These are phyloP conservation scores for Lactarius akahatsu DNA, from an alignment of 768 basidiomycete species.

Conservation along the genomic window DNA sequence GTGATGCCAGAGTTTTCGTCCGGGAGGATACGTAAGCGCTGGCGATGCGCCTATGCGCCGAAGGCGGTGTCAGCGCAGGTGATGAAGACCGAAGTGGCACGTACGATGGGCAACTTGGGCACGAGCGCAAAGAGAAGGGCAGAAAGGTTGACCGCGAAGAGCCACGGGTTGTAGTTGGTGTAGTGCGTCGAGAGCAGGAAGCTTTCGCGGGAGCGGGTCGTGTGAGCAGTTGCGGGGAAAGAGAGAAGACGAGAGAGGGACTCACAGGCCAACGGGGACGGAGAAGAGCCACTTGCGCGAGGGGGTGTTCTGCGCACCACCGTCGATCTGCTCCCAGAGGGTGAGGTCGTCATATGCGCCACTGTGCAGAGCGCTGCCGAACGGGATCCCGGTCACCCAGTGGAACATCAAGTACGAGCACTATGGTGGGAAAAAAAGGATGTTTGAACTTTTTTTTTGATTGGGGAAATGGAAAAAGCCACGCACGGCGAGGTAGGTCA, in stretches of 20 bases:
- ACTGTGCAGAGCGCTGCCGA: constrained; percentile 80
- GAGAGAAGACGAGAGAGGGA: constrained; percentile 24
- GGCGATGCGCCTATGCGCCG: constrained; percentile 66
- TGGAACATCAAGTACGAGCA: constrained; percentile 97
- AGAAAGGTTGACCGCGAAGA: constrained; percentile 88
- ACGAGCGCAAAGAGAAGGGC: constrained; percentile 81
- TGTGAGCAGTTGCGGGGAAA: constrained; percentile 16
- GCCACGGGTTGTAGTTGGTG: constrained; percentile 92
- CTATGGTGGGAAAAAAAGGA: background rate
- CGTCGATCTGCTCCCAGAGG: constrained; percentile 99
- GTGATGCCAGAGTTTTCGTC: constrained; percentile 61
- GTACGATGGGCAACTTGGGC: constrained; percentile 93
- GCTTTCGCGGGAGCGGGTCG: constrained; percentile 42
- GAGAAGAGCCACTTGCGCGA: constrained; percentile 96
- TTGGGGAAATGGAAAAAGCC: constrained; percentile 2
- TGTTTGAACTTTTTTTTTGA: background rate
- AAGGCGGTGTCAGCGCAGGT: background rate
- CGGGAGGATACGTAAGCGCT: constrained; percentile 75
- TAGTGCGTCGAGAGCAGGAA: constrained; percentile 98
- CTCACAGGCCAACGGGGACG: constrained; percentile 87
- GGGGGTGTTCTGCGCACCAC: constrained; percentile 97
- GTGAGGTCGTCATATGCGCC: constrained; percentile 98
- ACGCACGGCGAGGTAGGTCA: constrained; percentile 86
- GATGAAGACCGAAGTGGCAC: constrained; percentile 27
- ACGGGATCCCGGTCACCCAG: constrained; percentile 95